Percentiles rank a stretch among this genome's conserved stretches.
These are phyloP conservation scores for Echinosophora koreensis DNA, from an alignment of 306 rosid species.

Conservation along the genomic window DNA sequence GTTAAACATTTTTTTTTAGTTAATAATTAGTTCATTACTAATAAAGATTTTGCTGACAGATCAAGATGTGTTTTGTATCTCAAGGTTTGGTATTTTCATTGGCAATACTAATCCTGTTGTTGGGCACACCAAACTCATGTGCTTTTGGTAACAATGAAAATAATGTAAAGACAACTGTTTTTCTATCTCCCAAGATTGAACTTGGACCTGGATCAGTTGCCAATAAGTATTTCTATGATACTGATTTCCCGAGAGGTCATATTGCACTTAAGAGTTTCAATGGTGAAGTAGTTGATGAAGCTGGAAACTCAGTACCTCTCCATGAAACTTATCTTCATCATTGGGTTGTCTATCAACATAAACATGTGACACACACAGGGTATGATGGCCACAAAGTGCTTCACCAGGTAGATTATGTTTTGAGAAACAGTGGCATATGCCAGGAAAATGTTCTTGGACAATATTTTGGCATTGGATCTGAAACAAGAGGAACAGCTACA, in stretches of 20 bases:
- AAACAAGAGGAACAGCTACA: slow-evolving; percentile 64
- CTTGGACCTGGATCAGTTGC: slow-evolving; percentile 72
- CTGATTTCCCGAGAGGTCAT: slow-evolving; percentile 77
- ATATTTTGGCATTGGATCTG: slow-evolving; percentile 78
- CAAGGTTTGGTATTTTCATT: too few species aligned
- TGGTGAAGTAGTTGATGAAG: slow-evolving; percentile 76
- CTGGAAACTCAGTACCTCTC: slow-evolving; percentile 66
- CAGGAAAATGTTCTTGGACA: slow-evolving; percentile 47
- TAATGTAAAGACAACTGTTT: slow-evolving; percentile 55
- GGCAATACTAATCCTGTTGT: too few species aligned
- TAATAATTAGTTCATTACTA: too few species aligned
- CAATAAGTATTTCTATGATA: slow-evolving; percentile 48
- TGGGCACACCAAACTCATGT: not conserved
- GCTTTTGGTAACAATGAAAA: slow-evolving; percentile 31
- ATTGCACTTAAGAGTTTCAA: slow-evolving; percentile 67
- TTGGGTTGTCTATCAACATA: slow-evolving; percentile 56
- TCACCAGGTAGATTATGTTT: not conserved
- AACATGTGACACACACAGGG: not conserved
- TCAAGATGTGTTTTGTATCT: too few species aligned
- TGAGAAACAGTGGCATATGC: slow-evolving; percentile 68
- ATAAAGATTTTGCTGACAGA: too few species aligned
- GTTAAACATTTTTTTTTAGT: too few species aligned
- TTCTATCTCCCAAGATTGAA: slow-evolving; percentile 67
- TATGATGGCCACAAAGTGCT: too few species aligned
- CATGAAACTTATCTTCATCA: slow-evolving; percentile 83